Conservation (phyloP, 441 rosid species). For the Gossypium davidsonii region DNA sequence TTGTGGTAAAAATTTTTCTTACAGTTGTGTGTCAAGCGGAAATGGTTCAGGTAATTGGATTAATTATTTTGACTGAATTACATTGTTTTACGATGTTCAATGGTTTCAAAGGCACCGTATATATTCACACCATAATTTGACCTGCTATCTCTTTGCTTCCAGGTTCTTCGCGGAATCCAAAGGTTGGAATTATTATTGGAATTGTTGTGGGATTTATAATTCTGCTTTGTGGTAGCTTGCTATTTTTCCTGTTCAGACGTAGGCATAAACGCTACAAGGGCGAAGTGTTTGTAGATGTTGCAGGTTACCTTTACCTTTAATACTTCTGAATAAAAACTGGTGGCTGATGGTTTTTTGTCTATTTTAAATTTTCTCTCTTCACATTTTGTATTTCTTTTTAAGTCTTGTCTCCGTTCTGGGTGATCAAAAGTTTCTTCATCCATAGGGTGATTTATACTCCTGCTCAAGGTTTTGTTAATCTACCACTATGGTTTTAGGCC, state of each 20-base stretch:
- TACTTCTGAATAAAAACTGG: background rate
- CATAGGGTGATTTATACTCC: background rate
- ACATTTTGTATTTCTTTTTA: background rate
- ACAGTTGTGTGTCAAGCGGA: conserved; percentile 49
- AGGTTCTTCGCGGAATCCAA: conserved; percentile 69
- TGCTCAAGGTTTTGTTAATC: background rate
- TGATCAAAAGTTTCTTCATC: background rate
- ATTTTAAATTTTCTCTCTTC: background rate
- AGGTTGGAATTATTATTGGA: conserved; percentile 68
- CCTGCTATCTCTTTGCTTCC: conserved; percentile 17
- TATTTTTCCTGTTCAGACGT: conserved; percentile 54
- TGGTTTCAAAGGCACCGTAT: conserved; percentile 6
- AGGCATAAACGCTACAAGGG: conserved; percentile 56
- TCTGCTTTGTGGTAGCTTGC: conserved; percentile 43
- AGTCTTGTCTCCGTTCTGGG: background rate
- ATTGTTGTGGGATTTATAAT: conserved; percentile 53
- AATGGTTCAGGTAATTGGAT: conserved; percentile 46
- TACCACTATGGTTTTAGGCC: background rate
- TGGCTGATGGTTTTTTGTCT: background rate
- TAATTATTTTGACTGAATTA: conserved; percentile 5
- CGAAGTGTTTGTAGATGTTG: conserved; percentile 83
- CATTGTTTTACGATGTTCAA: background rate
- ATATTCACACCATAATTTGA: background rate
- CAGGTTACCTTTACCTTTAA: conserved; percentile 46
- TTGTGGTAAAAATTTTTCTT: conserved; percentile 44